These are phyloP conservation scores for Staphylotrichum tortipilum DNA, from an alignment of 495 filamentous ascomycete genomes.

Conservation along the genomic window DNA sequence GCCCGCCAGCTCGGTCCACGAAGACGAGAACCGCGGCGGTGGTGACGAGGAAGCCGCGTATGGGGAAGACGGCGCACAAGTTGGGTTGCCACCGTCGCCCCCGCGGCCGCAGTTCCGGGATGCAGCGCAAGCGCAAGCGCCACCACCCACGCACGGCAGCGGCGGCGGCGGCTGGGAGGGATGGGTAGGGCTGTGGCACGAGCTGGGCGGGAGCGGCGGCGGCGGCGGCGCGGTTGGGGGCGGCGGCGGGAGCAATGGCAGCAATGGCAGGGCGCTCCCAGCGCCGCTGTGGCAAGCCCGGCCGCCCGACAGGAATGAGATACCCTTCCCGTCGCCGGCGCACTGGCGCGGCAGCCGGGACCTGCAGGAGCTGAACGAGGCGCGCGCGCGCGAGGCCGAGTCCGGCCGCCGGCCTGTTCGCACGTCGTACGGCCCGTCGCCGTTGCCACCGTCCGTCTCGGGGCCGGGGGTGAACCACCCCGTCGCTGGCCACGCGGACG, in stretches of 20 bases:
- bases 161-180: neutral
- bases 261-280: neutral
- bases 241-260: neutral
- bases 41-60: conserved; percentile 2
- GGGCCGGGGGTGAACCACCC: no score
- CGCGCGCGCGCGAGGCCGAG: conserved; percentile 11
- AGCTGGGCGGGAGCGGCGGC: neutral
- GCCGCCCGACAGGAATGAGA: neutral
- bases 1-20: conserved; percentile 19
- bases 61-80: neutral
- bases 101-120: neutral
- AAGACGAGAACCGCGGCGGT: no score
- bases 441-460: neutral
- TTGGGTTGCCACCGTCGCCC: neutral
- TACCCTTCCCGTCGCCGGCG: neutral
- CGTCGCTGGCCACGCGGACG: no score
- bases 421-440: conserved; percentile 16
- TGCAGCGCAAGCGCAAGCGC: neutral
- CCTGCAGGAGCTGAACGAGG: conserved; percentile 16
- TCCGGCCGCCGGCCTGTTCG: neutral
- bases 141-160: no score
- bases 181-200: neutral
- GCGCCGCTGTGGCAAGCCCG: neutral
- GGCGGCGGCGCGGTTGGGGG: no score
- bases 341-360: conserved; percentile 14